Evolutionary conservation across 2,329 filamentous ascomycete species (phyloP).

Genomic region (Colletotrichum lentis): DNA sequence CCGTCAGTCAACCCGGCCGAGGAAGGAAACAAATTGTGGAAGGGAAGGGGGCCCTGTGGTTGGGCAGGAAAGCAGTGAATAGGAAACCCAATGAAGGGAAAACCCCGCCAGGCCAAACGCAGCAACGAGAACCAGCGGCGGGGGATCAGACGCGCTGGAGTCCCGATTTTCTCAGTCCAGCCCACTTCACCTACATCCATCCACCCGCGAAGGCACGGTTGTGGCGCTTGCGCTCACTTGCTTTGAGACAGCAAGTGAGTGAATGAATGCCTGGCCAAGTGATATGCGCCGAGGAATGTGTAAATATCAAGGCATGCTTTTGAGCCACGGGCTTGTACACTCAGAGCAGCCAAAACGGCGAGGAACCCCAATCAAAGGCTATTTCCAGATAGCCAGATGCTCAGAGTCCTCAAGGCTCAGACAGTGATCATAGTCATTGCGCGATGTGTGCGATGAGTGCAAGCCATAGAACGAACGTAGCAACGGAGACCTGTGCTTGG

Average conservation of each 20-base stretch:
- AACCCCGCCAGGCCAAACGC: conserved; percentile 28
- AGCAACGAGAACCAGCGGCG: conserved; percentile 24
- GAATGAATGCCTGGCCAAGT: no score
- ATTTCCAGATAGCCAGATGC: no score
- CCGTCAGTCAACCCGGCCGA: conserved; percentile 12
- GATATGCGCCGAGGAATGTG: no score
- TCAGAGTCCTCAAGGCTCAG: background rate
- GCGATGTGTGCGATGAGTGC: background rate
- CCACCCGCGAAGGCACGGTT: background rate
- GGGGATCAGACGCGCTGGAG: conserved; percentile 27
- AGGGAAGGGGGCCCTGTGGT: conserved; percentile 31
- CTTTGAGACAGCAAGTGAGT: background rate
- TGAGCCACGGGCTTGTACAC: no score
- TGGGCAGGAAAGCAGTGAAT: conserved; percentile 35
- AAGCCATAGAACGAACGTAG: background rate
- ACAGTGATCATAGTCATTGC: no score
- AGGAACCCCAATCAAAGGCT: no score
- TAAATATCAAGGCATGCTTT: no score
- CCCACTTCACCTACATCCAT: conserved; percentile 22
- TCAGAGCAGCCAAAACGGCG: no score
- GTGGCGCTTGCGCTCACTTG: background rate
- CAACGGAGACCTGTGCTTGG: no score
- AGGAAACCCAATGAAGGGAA: conserved; percentile 27
- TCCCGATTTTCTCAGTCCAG: conserved; percentile 6
- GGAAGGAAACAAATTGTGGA: conserved; percentile 33